phyloP scores from a whole-genome alignment of 2,329 filamentous ascomycete species.

The Paecilomyces variotii region DNA sequence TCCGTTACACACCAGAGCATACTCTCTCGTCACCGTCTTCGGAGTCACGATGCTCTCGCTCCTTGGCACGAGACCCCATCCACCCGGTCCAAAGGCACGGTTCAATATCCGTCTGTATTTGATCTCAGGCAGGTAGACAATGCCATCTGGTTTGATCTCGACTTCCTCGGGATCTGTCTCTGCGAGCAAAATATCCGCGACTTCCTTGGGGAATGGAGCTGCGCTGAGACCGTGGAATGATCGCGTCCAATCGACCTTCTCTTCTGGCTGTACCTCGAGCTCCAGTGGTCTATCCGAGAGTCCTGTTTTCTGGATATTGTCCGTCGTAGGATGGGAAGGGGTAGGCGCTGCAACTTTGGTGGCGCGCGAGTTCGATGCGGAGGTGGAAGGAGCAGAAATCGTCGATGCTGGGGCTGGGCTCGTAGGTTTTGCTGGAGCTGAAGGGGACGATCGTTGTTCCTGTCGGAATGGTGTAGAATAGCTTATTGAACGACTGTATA shows the following conservation, averaged over 20 bases:
- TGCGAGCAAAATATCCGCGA: constrained; percentile 59
- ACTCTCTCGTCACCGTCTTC: constrained; percentile 77
- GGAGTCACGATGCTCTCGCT: constrained; percentile 79
- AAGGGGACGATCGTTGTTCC: constrained; percentile 3
- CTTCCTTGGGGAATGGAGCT: constrained; percentile 62
- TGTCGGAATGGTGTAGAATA: constrained; percentile 7
- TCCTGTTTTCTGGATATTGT: constrained; percentile 32
- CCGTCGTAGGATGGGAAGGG: constrained; percentile 22
- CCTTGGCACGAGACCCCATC: constrained; percentile 86
- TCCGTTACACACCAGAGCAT: constrained; percentile 80
- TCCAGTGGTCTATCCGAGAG: constrained; percentile 28
- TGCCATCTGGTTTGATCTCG: constrained; percentile 95
- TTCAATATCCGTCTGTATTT: constrained; percentile 93
- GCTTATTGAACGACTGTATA: constrained; percentile 12
- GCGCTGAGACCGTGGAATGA: constrained; percentile 74
- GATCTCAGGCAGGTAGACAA: constrained; percentile 94
- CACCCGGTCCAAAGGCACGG: constrained; percentile 83
- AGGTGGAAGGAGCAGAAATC: constrained; percentile 7
- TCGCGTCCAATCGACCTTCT: constrained; percentile 68
- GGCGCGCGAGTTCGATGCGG: constrained; percentile 10
- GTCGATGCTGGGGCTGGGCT: constrained; percentile 7
- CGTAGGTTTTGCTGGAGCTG: constrained; percentile 8
- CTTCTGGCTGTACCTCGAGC: constrained; percentile 18
- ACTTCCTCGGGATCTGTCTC: constrained; percentile 67
- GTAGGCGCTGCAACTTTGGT: constrained; percentile 14